Percentiles rank a stretch among this genome's conserved stretches.
These are phyloP conservation scores for Fusarium virguliforme DNA, from an alignment of 2,329 filamentous ascomycete species.

Conservation along the genomic window DNA sequence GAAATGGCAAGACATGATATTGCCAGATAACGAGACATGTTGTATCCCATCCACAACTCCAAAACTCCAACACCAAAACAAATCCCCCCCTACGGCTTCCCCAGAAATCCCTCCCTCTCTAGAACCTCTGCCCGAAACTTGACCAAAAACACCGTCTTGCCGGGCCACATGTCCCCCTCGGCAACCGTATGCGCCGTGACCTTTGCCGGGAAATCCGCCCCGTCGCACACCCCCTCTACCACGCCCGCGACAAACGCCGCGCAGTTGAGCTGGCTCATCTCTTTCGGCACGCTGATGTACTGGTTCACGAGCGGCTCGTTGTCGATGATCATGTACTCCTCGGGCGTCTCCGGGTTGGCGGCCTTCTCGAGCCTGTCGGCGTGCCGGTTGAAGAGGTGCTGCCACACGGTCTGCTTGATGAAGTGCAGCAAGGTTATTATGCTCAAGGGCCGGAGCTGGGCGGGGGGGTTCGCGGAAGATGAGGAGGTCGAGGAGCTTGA, in stretches of 20 bases:
- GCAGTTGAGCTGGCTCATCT: slow-evolving; percentile 97
- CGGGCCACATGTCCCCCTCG: slow-evolving; percentile 91
- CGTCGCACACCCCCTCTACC: slow-evolving; percentile 95
- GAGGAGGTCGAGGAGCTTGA: slow-evolving; percentile 95
- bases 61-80: slow-evolving; percentile 38
- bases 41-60: slow-evolving; percentile 30
- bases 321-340: slow-evolving; percentile 99
- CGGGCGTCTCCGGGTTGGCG: slow-evolving; percentile 83
- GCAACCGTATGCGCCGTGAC: slow-evolving; percentile 89
- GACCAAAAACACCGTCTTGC: slow-evolving; percentile 94
- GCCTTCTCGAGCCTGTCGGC: slow-evolving; percentile 95
- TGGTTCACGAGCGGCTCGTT: slow-evolving; percentile 97
- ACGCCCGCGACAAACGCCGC: slow-evolving; percentile 96
- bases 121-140: slow-evolving; percentile 93
- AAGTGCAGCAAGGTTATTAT: slow-evolving; percentile 95
- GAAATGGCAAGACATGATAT: slow-evolving; percentile 30
- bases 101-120: slow-evolving; percentile 89
- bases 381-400: slow-evolving; percentile 90
- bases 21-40: slow-evolving; percentile 28
- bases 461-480: slow-evolving; percentile 85
- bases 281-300: slow-evolving; percentile 92
- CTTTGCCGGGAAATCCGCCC: slow-evolving; percentile 88
- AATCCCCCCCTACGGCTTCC: slow-evolving; percentile 64
- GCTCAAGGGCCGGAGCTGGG: slow-evolving; percentile 83
- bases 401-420: slow-evolving; percentile 93